Conservation (phyloP, 345 rosid genomes). For the Capsella bursapastoris region DNA sequence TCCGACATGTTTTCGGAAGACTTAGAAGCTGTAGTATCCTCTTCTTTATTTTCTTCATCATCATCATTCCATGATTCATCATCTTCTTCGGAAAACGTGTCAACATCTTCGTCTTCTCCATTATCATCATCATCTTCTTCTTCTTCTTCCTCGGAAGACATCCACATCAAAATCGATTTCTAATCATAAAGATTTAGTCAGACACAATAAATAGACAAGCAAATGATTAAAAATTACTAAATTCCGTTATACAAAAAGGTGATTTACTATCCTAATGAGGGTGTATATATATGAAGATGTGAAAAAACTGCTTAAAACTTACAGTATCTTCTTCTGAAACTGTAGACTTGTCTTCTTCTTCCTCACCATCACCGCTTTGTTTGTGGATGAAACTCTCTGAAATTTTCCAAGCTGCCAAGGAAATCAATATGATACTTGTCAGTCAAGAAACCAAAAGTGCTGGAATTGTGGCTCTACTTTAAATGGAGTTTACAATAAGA, state of each 20-base stretch:
- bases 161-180: background rate
- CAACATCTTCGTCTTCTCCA: background rate
- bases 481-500: background rate
- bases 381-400: conserved; percentile 18
- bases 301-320: background rate
- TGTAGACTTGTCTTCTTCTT: background rate
- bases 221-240: background rate
- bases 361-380: background rate
- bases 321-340: conserved; percentile 7
- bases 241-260: background rate
- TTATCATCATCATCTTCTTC: background rate
- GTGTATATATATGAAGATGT: background rate
- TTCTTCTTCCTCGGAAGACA: too few relatives aligned
- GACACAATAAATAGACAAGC: background rate
- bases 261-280: background rate
- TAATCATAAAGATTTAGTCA: conserved; percentile 18
- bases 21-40: background rate
- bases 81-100: background rate
- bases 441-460: conserved; percentile 26
- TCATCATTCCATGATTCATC: background rate
- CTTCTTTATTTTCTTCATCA: background rate
- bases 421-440: conserved; percentile 5
- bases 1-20: background rate
- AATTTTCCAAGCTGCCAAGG: conserved; percentile 10
- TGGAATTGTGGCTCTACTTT: background rate